A percentile compares a stretch with the other conserved stretches of the same genome.
Evolutionary conservation across 345 rosid species (phyloP).

Genomic region (Eucalyptus pauciflora): DNA sequence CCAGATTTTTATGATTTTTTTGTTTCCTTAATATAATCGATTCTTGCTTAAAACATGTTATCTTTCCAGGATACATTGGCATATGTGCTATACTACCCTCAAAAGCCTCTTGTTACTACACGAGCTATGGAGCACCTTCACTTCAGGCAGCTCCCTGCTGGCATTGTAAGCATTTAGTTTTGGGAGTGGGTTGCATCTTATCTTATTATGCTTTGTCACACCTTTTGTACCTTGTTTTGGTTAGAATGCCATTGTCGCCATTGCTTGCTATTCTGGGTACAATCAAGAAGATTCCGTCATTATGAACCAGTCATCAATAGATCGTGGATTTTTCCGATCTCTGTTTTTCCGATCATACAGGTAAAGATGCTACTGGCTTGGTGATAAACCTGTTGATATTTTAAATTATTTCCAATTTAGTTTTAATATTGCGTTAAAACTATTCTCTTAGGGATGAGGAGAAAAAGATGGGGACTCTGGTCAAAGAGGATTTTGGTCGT

Average conservation of each 20-base stretch:
- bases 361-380: slow-evolving; percentile 6
- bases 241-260: slow-evolving; percentile 96
- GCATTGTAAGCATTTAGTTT: slow-evolving; percentile 52
- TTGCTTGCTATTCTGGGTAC: slow-evolving; percentile 95
- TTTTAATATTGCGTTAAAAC: neutral
- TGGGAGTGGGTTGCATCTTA: neutral
- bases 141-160: slow-evolving; percentile 99
- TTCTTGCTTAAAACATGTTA: neutral
- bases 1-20: neutral
- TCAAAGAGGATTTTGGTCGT: slow-evolving; percentile 94
- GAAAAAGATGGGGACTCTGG: slow-evolving; percentile 97
- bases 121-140: slow-evolving; percentile 99
- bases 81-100: slow-evolving; percentile 95
- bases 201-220: neutral
- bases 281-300: slow-evolving; percentile 99
- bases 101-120: slow-evolving; percentile 97
- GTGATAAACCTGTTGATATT: neutral
- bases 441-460: slow-evolving; percentile 70
- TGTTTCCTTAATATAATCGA: neutral
- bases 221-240: neutral
- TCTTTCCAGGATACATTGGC: slow-evolving; percentile 78
- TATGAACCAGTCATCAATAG: slow-evolving; percentile 96
- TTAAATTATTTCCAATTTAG: neutral
- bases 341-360: slow-evolving; percentile 92
- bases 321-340: slow-evolving; percentile 94